Conservation (phyloP, 331 rosid species). For the Malus hybrid region DNA sequence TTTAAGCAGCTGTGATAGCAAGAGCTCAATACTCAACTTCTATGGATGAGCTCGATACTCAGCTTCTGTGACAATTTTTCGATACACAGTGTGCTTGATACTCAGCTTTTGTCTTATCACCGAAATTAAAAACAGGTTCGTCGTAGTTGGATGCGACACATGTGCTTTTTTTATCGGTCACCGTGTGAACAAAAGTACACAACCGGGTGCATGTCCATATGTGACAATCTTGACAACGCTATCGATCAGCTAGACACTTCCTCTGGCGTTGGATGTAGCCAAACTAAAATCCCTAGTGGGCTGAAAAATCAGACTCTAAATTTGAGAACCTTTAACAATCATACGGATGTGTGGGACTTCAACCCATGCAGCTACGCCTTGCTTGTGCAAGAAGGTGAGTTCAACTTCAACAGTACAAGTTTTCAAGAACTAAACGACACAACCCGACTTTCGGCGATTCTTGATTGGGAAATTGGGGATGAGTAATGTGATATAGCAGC, state of each 20-base stretch:
- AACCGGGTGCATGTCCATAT: neutral
- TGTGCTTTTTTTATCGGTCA: neutral
- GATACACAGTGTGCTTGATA: too few species aligned
- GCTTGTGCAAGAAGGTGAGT: neutral
- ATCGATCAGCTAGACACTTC: neutral
- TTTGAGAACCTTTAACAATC: neutral
- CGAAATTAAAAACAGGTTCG: neutral
- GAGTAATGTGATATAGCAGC: neutral
- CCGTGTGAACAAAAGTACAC: neutral
- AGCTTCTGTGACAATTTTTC: too few species aligned
- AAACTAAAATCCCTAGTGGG: neutral
- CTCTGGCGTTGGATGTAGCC: conserved; percentile 6
- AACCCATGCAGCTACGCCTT: conserved; percentile 13
- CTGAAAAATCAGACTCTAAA: neutral
- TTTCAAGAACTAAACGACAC: neutral
- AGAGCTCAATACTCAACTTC: too few species aligned
- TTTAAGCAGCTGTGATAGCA: too few species aligned
- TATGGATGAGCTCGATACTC: too few species aligned
- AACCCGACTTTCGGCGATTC: neutral
- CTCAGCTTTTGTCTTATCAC: neutral
- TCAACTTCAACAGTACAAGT: neutral
- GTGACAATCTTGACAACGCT: neutral
- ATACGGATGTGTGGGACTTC: neutral
- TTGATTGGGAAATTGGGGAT: conserved; percentile 2
- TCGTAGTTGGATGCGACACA: conserved; percentile 2